Evolutionary conservation across 768 basidiomycete genomes (phyloP), one percentile per base, ranked within the genome.

Genomic region (Serendipita sp.): DNA sequence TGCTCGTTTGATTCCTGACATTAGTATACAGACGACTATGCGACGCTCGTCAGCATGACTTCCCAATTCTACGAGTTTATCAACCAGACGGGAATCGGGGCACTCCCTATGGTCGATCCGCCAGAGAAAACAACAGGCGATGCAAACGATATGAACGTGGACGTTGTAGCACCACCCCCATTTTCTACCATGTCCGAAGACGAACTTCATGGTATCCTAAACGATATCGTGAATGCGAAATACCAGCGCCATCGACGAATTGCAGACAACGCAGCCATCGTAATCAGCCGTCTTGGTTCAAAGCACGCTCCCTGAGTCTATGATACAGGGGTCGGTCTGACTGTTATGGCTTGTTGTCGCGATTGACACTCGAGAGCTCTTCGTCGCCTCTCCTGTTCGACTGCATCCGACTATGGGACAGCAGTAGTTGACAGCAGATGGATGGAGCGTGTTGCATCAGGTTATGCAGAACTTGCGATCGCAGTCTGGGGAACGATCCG

Each of bases 61-160:
- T 23, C 56, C 10, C 56, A 60, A n/a, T 60, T 60, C 32, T 38
- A 60, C 28, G 56, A 60, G 36, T 60, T 60, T 38, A 23, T 60
- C 36, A 32, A 38, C 36, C 16, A 60, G 56, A 60, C 56, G 10
- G 56, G 56, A n/a, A 38, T 60, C n/a, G 56, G 56, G 23, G 56
- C 56, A 30, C 36, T 60, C 30, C 56, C 56, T 11, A 60, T 60
- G 5, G 56, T 60, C 28, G 28, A 23, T 10, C 30, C 16, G 1
- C 30, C 36, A 23, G 32, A 52, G 32, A 18, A 18, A 10, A 3
- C 48, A 10, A n/a, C 56, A 30, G 34, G 8, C 13, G 56, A 60
- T 3, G 35, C 30, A n/a, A 35, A 60, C 36, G 34, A 32, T 16
- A 60, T 60, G 56, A 38, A 10, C 28, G n/a, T 60, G 16, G 56